Conservation (phyloP, 306 rosid genomes). For the Prunus campanulata region DNA sequence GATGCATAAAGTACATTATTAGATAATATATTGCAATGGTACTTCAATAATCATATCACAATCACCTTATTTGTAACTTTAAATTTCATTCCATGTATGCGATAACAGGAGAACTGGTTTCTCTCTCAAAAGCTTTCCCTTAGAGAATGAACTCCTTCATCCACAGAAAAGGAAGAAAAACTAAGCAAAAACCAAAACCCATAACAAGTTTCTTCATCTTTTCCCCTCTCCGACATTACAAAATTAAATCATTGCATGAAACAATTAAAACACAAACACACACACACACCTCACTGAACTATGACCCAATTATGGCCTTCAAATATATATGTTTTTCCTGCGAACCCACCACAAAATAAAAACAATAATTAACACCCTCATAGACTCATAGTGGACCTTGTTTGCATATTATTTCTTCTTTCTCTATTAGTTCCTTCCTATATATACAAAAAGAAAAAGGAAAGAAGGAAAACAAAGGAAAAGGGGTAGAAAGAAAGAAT, state of each 20-base stretch:
- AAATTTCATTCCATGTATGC: slow-evolving; percentile 5
- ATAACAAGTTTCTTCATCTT: not conserved
- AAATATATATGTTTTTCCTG: not conserved
- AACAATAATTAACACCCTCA: not conserved
- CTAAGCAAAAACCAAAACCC: not conserved
- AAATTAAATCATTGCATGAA: not conserved
- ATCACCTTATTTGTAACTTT: slow-evolving; percentile 26
- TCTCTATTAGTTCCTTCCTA: slow-evolving; percentile 9
- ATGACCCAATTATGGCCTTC: not conserved
- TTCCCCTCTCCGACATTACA: not conserved
- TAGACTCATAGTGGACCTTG: not conserved
- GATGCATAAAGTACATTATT: not conserved
- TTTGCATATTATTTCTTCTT: not conserved
- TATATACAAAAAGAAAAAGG: slow-evolving; percentile 12
- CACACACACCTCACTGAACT: not conserved
- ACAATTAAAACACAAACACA: not conserved
- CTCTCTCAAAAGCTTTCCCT: not conserved
- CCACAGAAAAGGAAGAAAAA: not conserved
- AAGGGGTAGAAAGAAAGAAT: slow-evolving; percentile 4
- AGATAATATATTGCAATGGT: not conserved
- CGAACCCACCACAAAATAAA: not conserved
- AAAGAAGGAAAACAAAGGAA: not conserved
- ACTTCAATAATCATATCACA: slow-evolving; percentile 37
- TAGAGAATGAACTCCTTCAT: not conserved
- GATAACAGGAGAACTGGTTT: not conserved